Evolutionary conservation across 2,329 filamentous ascomycete species (phyloP).

Genomic region (Aspergillus thermomutatus): DNA sequence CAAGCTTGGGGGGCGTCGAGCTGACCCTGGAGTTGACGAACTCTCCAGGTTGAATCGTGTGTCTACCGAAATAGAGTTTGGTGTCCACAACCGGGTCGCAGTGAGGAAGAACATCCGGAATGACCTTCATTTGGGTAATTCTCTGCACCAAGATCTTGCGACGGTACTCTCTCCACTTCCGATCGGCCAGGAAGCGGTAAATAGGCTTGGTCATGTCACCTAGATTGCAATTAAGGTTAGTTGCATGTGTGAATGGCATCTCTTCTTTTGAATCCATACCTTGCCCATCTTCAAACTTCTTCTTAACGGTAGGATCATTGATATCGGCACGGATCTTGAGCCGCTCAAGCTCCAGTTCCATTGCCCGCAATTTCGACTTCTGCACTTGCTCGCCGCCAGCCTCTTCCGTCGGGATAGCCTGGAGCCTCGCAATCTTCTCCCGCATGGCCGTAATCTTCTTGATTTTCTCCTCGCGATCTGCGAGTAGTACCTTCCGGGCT

Average conservation of each 20-base stretch:
- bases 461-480: constrained; percentile 79
- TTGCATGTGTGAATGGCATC: neutral
- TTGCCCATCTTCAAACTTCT: constrained; percentile 84
- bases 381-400: constrained; percentile 64
- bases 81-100: constrained; percentile 78
- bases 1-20: constrained; percentile 70
- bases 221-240: constrained; percentile 35
- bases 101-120: constrained; percentile 81
- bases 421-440: constrained; percentile 65
- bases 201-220: constrained; percentile 96
- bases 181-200: constrained; percentile 83
- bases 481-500: constrained; percentile 75
- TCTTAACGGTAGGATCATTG: constrained; percentile 92
- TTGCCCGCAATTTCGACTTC: constrained; percentile 63
- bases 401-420: constrained; percentile 55
- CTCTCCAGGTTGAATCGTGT: constrained; percentile 69
- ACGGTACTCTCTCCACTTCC: constrained; percentile 83
- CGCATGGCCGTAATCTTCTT: constrained; percentile 65
- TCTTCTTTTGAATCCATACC: constrained; percentile 50
- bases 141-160: constrained; percentile 78
- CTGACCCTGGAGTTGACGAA: constrained; percentile 72
- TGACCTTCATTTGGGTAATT: constrained; percentile 78
- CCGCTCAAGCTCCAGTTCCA: constrained; percentile 69
- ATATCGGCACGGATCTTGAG: constrained; percentile 90
- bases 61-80: constrained; percentile 72